A percentile compares a stretch with the other conserved stretches of the same genome.
Conservation (phyloP, 2,329 filamentous ascomycete species). For the Sporothrix euskadiensis region DNA sequence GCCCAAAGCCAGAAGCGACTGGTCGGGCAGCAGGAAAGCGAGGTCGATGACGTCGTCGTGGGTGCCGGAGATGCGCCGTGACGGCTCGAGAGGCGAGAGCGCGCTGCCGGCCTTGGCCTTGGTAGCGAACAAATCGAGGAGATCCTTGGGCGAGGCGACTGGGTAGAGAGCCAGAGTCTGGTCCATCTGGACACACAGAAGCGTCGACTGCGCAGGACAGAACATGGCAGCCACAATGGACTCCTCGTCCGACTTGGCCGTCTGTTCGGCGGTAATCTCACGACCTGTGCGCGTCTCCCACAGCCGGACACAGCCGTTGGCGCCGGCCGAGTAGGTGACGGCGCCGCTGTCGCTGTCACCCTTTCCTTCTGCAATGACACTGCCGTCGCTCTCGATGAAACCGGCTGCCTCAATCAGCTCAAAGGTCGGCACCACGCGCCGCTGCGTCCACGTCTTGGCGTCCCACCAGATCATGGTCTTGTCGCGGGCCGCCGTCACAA, state of each 20-base stretch:
- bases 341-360: conserved; percentile 47
- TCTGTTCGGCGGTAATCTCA: conserved; percentile 76
- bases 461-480: conserved; percentile 96
- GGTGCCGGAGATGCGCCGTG: conserved; percentile 86
- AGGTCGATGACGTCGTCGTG: conserved; percentile 98
- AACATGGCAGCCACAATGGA: conserved; percentile 73
- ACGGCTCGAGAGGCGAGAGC: conserved; percentile 50
- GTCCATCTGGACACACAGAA: conserved; percentile 83
- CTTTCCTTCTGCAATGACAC: neutral
- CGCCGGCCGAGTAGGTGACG: conserved; percentile 80
- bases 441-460: conserved; percentile 76
- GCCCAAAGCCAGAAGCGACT: conserved; percentile 80
- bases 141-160: conserved; percentile 41
- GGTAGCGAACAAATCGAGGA: conserved; percentile 33
- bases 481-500: conserved; percentile 86
- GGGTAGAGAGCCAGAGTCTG: conserved; percentile 79
- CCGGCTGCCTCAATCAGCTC: conserved; percentile 84
- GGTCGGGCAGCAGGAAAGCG: conserved; percentile 77
- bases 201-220: conserved; percentile 63
- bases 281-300: conserved; percentile 78
- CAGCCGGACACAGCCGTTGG: conserved; percentile 76
- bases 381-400: conserved; percentile 60
- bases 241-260: conserved; percentile 59
- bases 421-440: conserved; percentile 77
- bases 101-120: conserved; percentile 16